These are phyloP conservation scores for Primulina eburnea DNA, from an alignment of 257 asterid genomes.

Conservation along the genomic window DNA sequence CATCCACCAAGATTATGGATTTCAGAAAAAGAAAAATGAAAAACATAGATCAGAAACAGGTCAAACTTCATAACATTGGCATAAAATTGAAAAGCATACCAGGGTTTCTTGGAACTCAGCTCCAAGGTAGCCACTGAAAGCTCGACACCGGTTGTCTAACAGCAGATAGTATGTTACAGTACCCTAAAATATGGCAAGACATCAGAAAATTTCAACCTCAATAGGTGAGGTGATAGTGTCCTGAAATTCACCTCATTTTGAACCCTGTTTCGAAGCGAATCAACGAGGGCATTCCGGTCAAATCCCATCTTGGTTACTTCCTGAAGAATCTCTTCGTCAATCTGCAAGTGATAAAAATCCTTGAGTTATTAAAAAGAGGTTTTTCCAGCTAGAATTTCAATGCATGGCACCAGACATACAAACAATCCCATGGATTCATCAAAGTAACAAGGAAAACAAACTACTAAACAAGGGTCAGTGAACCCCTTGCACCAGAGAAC, in stretches of 20 bases:
- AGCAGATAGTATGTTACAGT: conserved; percentile 93
- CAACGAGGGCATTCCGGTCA: conserved; percentile 48
- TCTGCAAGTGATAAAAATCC: conserved; percentile 41
- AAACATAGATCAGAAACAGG: not conserved
- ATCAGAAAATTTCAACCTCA: conserved; percentile 27
- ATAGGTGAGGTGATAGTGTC: conserved; percentile 13
- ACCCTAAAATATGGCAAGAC: conserved; percentile 54
- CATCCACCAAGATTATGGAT: not conserved
- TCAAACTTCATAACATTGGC: conserved; percentile 5
- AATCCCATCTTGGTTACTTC: conserved; percentile 66
- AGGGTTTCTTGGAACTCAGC: conserved; percentile 57
- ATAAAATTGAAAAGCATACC: conserved; percentile 37
- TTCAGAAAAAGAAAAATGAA: conserved; percentile 16
- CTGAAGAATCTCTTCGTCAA: conserved; percentile 71
- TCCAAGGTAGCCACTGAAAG: conserved; percentile 55
- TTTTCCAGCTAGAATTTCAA: conserved; percentile 4
- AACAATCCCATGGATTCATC: not conserved
- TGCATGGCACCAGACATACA: not conserved
- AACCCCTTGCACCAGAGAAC: conserved; percentile 4
- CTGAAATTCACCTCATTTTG: conserved; percentile 72
- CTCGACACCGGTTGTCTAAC: conserved; percentile 71
- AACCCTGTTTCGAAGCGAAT: conserved; percentile 55
- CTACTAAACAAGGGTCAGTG: not conserved
- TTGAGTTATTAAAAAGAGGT: not conserved
- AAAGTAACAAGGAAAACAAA: not conserved